A percentile compares a stretch with the other conserved stretches of the same genome.
phyloP scores from a whole-genome alignment of 441 rosid species.

The Gossypium gossypioides region DNA sequence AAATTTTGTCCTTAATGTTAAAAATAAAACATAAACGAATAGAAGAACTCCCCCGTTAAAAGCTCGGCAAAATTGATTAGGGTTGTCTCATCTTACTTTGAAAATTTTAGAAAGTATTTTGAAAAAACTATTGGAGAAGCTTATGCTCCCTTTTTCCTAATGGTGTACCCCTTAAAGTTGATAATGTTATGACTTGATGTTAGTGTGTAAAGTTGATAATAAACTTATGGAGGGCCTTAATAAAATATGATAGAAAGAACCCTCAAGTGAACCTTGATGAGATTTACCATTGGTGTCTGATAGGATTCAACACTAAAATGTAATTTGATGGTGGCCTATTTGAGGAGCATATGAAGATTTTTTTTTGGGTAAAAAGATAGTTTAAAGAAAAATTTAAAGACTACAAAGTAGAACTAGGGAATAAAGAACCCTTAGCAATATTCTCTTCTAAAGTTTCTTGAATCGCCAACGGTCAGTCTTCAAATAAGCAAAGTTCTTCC shows the following conservation, averaged over 20 bases:
- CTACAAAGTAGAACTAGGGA: no score
- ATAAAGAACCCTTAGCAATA: no score
- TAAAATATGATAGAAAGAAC: neutral
- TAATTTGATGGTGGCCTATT: neutral
- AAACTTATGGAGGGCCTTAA: no score
- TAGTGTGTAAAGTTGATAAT: no score
- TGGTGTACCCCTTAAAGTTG: neutral
- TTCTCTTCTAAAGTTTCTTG: no score
- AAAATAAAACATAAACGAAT: neutral
- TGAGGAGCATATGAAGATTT: neutral
- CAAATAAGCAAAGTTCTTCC: no score
- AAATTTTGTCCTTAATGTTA: neutral
- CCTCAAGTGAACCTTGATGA: neutral
- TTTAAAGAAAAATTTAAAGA: no score
- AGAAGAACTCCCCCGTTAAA: neutral
- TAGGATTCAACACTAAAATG: neutral
- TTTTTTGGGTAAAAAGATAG: no score
- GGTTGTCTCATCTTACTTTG: neutral
- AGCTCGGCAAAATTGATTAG: neutral
- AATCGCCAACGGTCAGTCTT: no score
- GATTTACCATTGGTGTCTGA: no score
- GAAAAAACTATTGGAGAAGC: neutral
- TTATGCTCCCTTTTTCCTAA: neutral
- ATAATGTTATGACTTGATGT: no score
- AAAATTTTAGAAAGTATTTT: no score